Percentiles rank a stretch among this genome's conserved stretches.
Evolutionary conservation across 805 yeast genomes (phyloP).

Genomic region (Pichia occidentalis): DNA sequence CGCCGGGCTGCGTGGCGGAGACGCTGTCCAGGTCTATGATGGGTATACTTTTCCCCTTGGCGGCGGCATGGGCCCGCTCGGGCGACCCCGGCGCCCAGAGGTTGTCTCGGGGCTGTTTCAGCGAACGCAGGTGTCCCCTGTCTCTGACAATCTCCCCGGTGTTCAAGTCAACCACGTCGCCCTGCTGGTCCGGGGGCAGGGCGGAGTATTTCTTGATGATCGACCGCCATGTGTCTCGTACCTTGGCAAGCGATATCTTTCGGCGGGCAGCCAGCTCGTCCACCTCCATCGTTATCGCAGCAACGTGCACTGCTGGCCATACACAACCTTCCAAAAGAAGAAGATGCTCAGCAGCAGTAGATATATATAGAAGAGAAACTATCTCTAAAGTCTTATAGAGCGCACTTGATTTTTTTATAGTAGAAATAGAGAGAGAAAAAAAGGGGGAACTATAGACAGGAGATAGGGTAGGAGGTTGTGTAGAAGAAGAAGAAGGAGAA

Average conservation of each 20-base stretch:
- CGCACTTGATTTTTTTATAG: no score
- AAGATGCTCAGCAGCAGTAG: no score
- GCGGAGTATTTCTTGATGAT: conserved; percentile 1
- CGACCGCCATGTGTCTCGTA: background rate
- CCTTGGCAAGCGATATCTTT: conserved; percentile 1
- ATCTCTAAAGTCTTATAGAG: no score
- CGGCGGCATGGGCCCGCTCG: no score
- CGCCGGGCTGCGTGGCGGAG: conserved; percentile 5
- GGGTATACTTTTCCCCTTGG: background rate
- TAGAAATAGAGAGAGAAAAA: no score
- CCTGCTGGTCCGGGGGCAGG: conserved; percentile 22
- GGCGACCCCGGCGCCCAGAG: no score
- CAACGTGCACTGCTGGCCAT: no score
- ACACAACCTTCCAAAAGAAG: no score
- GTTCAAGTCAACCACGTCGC: conserved; percentile 57
- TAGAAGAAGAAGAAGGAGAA: no score
- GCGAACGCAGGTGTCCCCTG: conserved; percentile 59
- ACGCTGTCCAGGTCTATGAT: background rate
- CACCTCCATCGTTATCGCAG: background rate
- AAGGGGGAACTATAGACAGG: no score
- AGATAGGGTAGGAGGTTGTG: no score
- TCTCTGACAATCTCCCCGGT: conserved; percentile 62
- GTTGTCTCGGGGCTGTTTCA: conserved; percentile 26
- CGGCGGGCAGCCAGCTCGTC: conserved; percentile 6
- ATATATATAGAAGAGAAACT: no score